Base-by-base conservation (phyloP, 2,329 filamentous ascomycete species). In the Colletotrichum sp. region DNA sequence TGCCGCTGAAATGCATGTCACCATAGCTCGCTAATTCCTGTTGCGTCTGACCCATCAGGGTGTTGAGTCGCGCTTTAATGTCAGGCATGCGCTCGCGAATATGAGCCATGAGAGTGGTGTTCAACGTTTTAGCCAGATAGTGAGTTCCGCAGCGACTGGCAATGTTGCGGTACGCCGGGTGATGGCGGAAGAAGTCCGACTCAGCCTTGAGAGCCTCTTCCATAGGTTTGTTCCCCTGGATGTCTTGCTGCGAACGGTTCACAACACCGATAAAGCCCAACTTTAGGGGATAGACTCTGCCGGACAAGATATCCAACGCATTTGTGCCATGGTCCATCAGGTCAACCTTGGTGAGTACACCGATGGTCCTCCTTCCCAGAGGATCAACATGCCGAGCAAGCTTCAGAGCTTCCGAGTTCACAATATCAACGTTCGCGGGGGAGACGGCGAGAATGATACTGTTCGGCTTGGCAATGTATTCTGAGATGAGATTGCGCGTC, bases 271-370 rank as follows among this genome's bases (percentile, higher is more conserved):
- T 98, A 83, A 98, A 99, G 32, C 97, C 97, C 77, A 99, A 91
- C 86, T 98, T 99, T 80, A 99, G 85, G 10, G 97, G 97, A 84
- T 99, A 99, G 5, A 99, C 97, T 30, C 97, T 93, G 5, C 97
- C 97, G 8, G 96, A 97, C n/a, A 99, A 90, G 79, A 99, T 99
- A 82, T 99, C 97, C 80, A 99, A 90, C 18, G 97, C 97, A 82
- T 99, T 98, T 73, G 97, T 99, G 77, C 97, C 97, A 82, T 99
- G 96, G 82, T 99, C 97, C 97, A 99, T 99, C 73, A 99, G 88
- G 83, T 99, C 97, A 78, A 99, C 89, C 87, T 99, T 99, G 76
- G 97, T 98, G 76, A 99, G 90, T 73, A 99, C 96, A 81, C 97
- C 97, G 82, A 99, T 98, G 24, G 97, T 99, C 83, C 97, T 92